Evolutionary conservation across 495 filamentous ascomycete genomes (phyloP), one percentile per base, ranked within the genome.

Genomic region (Friedmanniomyces endolithicus): DNA sequence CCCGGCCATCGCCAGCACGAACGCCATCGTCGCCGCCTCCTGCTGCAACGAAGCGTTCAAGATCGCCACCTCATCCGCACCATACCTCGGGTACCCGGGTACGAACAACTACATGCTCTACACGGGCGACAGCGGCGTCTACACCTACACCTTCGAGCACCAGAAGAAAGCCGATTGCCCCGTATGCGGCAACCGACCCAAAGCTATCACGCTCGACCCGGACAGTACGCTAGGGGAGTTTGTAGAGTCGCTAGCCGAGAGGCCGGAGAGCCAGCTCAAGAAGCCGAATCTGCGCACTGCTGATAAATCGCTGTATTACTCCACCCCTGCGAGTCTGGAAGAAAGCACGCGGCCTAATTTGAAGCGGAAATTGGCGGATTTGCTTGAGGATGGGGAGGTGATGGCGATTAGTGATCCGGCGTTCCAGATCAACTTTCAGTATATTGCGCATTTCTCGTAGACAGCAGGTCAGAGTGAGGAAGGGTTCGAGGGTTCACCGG

Each of bases 101-200:
- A 56, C 47, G n/a, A 66, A 86, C 59, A 99, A 94, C 65, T 99
- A 99, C 68, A 97, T 97, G 90, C 94, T 95, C 87, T 99, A 97
- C 70, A 94, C 83, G 27, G 94, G 94, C 35, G 87, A 99, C 65
- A 90, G 92, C 62, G 78, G 85, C 58, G 80, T 97, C 49, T 99
- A 96, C 72, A 99, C 94, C 0, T 94, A 95, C 66, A 97, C 90
- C 0, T 97, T 97, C 68, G 80, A 86, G 61, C 88, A 94, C 58
- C 82, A 94, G 67, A 83, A 85, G 72, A 96, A 95, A 65, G 72
- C 80, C 8, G 94, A 95, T 63, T 99, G 94, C 59, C 90, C 94
- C 6, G 94, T 97, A 23, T 99, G 94, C 63, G 88, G 90, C 4
- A 84, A 86, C 54, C 68, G 86, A 39, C 82, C 90, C 7, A 82